These are phyloP conservation scores for Vitellaria paradoxa DNA, from an alignment of 179 eudicot genomes.

Conservation along the genomic window DNA sequence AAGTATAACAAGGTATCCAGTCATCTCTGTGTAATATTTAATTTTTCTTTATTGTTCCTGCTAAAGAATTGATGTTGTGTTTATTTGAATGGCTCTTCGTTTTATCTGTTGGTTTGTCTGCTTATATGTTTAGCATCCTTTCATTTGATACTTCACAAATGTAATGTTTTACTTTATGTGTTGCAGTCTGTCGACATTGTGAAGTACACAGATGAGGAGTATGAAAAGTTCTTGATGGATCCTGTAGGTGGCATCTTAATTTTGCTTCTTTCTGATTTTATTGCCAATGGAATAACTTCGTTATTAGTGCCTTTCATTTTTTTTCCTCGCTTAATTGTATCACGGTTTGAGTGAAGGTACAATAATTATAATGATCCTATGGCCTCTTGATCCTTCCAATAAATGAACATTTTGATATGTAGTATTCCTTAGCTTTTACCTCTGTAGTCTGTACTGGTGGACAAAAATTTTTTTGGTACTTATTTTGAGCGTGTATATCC, in stretches of 20 bases:
- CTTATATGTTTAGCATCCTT: constrained; percentile 12
- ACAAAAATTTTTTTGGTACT: no score
- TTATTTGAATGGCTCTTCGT: not conserved
- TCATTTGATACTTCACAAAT: constrained; percentile 6
- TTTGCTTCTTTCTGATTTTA: not conserved
- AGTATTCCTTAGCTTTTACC: no score
- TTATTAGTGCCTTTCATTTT: no score
- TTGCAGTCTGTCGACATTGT: constrained; percentile 81
- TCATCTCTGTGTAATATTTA: not conserved
- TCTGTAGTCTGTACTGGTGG: no score
- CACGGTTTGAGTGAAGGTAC: no score
- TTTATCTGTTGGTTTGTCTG: not conserved
- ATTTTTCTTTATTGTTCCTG: no score
- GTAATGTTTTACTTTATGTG: constrained; percentile 11
- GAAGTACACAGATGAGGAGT: constrained; percentile 94
- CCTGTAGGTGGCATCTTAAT: constrained; percentile 63
- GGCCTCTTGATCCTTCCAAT: no score
- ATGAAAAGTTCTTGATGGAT: constrained; percentile 72
- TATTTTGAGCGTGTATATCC: no score
- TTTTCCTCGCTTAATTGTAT: no score
- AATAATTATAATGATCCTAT: no score
- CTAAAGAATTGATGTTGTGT: not conserved
- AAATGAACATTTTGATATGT: no score
- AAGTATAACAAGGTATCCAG: constrained; percentile 78
- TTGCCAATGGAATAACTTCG: not conserved